These are phyloP conservation scores for Hypomontagnella monticulosa DNA, from an alignment of 495 filamentous ascomycete species.

Conservation along the genomic window DNA sequence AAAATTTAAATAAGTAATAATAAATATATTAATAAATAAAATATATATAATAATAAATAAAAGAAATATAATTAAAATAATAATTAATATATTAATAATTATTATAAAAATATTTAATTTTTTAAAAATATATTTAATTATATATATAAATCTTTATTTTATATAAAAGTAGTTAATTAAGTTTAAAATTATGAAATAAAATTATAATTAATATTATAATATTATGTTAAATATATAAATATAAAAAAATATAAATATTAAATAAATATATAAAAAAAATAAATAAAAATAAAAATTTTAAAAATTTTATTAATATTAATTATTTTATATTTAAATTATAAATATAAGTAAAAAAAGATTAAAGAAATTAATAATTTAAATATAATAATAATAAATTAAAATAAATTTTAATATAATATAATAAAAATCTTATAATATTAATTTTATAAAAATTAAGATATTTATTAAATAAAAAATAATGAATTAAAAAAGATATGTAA, in stretches of 20 bases:
- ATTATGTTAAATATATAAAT: not conserved
- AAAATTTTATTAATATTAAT: not conserved
- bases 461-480: not conserved
- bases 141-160: not conserved
- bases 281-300: not conserved
- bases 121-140: not conserved
- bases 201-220: not conserved
- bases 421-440: slow-evolving; percentile 1
- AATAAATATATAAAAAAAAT: not conserved
- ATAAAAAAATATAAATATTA: not conserved
- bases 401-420: not conserved
- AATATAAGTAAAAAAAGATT: not conserved
- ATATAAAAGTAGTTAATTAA: not conserved
- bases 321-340: not conserved
- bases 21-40: not conserved
- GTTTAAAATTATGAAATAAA: not conserved
- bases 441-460: not conserved
- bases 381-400: not conserved
- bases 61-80: too few relatives aligned
- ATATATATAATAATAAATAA: not conserved
- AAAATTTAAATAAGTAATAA: not conserved
- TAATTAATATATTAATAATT: not conserved
- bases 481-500: not conserved
- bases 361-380: not conserved
- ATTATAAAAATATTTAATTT: not conserved